phyloP scores from a whole-genome alignment of 1,284 basidiomycete genomes.

The Heterobasidion occidentale region DNA sequence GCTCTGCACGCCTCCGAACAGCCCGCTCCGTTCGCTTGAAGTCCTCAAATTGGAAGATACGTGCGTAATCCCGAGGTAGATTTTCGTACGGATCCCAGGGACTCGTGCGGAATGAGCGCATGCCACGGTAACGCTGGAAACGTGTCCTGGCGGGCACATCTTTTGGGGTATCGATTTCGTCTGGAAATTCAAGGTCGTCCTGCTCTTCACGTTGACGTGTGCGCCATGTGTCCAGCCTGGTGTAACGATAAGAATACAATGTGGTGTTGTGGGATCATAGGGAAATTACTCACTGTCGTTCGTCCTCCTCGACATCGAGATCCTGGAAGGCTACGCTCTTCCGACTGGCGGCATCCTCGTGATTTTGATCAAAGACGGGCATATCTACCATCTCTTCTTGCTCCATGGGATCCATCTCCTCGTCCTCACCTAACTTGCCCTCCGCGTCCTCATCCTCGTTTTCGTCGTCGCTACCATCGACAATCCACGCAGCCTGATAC shows the following conservation, averaged over 20 bases:
- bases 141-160: slow-evolving; percentile 81
- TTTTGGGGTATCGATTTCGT: slow-evolving; percentile 95
- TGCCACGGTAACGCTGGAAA: slow-evolving; percentile 89
- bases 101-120: slow-evolving; percentile 90
- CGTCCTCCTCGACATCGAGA: slow-evolving; percentile 78
- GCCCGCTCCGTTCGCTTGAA: slow-evolving; percentile 81
- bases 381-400: slow-evolving; percentile 27
- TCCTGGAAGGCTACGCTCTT: slow-evolving; percentile 62
- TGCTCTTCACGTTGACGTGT: slow-evolving; percentile 63
- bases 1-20: slow-evolving; percentile 59
- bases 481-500: slow-evolving; percentile 92
- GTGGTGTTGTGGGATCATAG: neutral
- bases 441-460: slow-evolving; percentile 26
- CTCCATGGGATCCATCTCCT: slow-evolving; percentile 64
- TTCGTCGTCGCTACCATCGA: slow-evolving; percentile 76
- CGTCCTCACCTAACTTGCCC: slow-evolving; percentile 38
- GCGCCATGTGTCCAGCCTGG: slow-evolving; percentile 64
- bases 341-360: slow-evolving; percentile 22
- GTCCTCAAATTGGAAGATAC: slow-evolving; percentile 97
- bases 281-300: slow-evolving; percentile 57
- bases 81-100: slow-evolving; percentile 99
- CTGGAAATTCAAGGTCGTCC: slow-evolving; percentile 84
- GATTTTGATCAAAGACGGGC: too few relatives aligned
- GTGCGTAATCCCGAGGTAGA: slow-evolving; percentile 87
- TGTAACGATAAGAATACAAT: slow-evolving; percentile 5